Evolutionary conservation across 768 basidiomycete species (phyloP).

Genomic region (Tricholoma saponaceum): DNA sequence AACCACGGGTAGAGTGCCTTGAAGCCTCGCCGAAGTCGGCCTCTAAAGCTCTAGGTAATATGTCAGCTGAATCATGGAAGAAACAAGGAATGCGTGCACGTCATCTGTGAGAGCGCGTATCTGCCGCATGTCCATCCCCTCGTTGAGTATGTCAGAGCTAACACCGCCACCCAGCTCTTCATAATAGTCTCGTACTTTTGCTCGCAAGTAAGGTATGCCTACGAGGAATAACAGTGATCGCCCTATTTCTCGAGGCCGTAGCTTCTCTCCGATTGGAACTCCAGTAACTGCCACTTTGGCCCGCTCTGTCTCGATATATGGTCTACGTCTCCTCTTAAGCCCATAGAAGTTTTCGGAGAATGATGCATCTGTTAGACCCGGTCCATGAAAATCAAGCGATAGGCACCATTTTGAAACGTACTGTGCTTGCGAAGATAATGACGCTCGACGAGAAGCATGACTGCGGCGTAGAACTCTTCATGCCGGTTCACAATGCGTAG

Average conservation of each 20-base stretch:
- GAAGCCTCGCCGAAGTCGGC: slow-evolving; percentile 56
- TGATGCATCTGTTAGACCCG: slow-evolving; percentile 65
- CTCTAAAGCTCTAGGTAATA: slow-evolving; percentile 42
- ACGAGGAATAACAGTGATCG: slow-evolving; percentile 81
- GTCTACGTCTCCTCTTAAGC: slow-evolving; percentile 71
- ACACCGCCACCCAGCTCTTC: slow-evolving; percentile 86
- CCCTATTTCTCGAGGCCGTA: slow-evolving; percentile 66
- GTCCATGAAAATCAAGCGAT: neutral
- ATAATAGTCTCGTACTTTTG: slow-evolving; percentile 87
- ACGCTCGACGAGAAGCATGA: slow-evolving; percentile 88
- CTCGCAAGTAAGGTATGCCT: slow-evolving; percentile 83
- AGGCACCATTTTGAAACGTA: slow-evolving; percentile 30
- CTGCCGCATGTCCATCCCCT: slow-evolving; percentile 41
- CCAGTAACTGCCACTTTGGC: slow-evolving; percentile 65
- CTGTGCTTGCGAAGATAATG: slow-evolving; percentile 88
- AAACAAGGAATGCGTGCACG: slow-evolving; percentile 28
- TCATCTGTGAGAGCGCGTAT: slow-evolving; percentile 46
- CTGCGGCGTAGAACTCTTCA: slow-evolving; percentile 90
- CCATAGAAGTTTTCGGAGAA: slow-evolving; percentile 98
- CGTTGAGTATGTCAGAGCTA: slow-evolving; percentile 60
- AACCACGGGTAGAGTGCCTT: slow-evolving; percentile 79
- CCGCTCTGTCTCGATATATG: slow-evolving; percentile 67
- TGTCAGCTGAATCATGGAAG: slow-evolving; percentile 2
- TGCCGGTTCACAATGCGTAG: slow-evolving; percentile 89
- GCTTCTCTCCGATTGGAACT: slow-evolving; percentile 57